Evolutionary conservation across 2,329 filamentous ascomycete genomes (phyloP).

Genomic region (Zymoseptoria crescenta): DNA sequence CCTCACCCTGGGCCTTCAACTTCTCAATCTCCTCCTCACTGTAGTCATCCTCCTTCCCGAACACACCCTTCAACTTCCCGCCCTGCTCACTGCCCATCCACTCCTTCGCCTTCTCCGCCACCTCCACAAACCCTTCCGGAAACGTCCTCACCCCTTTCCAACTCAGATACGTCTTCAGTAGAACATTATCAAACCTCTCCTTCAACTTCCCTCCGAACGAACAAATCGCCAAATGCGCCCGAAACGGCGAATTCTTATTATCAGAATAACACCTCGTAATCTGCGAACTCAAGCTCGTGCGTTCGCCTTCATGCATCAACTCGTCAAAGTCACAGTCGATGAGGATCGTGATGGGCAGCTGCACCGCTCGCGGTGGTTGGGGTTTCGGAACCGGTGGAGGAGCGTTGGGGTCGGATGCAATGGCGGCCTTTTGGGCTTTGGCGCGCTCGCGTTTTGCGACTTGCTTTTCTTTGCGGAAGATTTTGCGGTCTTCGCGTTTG

Average conservation of each 20-base stretch:
- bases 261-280: slow-evolving; percentile 85
- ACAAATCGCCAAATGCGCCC: slow-evolving; percentile 66
- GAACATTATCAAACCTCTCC: slow-evolving; percentile 68
- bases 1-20: slow-evolving; percentile 39
- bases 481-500: slow-evolving; percentile 51
- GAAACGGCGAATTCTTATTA: slow-evolving; percentile 62
- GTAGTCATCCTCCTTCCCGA: slow-evolving; percentile 17
- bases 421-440: slow-evolving; percentile 25
- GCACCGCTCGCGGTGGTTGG: slow-evolving; percentile 34
- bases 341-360: slow-evolving; percentile 70
- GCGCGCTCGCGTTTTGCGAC: slow-evolving; percentile 47
- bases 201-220: slow-evolving; percentile 69
- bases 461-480: slow-evolving; percentile 50
- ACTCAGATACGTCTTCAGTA: slow-evolving; percentile 61
- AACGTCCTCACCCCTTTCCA: slow-evolving; percentile 76
- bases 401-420: slow-evolving; percentile 1
- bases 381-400: slow-evolving; percentile 16
- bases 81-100: slow-evolving; percentile 53
- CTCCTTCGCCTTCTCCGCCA: slow-evolving; percentile 56
- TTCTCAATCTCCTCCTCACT: slow-evolving; percentile 13
- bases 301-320: slow-evolving; percentile 80
- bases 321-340: slow-evolving; percentile 90
- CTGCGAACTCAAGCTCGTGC: slow-evolving; percentile 73
- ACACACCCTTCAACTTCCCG: slow-evolving; percentile 23
- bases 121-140: slow-evolving; percentile 64